Base-by-base conservation (phyloP, 768 basidiomycete species). In the Chlorophyllum brunneum region DNA sequence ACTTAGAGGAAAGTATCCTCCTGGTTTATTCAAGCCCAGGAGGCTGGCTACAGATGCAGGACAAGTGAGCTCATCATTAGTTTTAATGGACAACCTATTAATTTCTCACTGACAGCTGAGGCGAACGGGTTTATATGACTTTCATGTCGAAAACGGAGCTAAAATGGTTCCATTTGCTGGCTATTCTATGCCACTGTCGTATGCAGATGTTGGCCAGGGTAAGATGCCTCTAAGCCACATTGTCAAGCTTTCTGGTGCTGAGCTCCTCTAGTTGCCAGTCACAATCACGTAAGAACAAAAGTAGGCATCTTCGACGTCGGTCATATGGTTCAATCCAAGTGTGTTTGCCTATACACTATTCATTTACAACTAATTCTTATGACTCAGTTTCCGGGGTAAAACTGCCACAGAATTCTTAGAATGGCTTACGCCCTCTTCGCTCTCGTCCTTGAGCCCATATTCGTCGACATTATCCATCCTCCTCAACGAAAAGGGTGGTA, bases 91-190 rank as follows among this genome's bases (percentile, higher is more conserved):
- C 30, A 54, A 29, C 27, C 38, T 48, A 37, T 49, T 10, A 37
- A 45, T 30, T 29, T 27, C 46, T 51, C 39, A 38, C 29, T 48
- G 15, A 30, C 50, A 77, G 73, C 61, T 78, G 54, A 74, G 62
- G 57, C 82, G 79, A 62, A 98, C 94, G 0, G 80, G 82, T 0
- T 74, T 98, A 3, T 92, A 95, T 61, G 91, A 94, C 63, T 95
- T 94, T 64, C 95, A 99, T 65, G 65, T 90, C 40, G 65, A 83
- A 55, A 75, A 88, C 66, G 85, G 78, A 15, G 95, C 87, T 1
- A 95, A 95, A 69, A 94, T 98, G 92, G 93, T 97, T 0, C 86
- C 92, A 0, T 99, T 98, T 67, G 97, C 92, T 2, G 95, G 95
- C 5, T 98, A 85, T 68, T 80, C 83, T 3, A 99, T 99, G 95